Evolutionary conservation across 352 stramenopile genomes (phyloP).

Genomic region (Pythium brassicae): DNA sequence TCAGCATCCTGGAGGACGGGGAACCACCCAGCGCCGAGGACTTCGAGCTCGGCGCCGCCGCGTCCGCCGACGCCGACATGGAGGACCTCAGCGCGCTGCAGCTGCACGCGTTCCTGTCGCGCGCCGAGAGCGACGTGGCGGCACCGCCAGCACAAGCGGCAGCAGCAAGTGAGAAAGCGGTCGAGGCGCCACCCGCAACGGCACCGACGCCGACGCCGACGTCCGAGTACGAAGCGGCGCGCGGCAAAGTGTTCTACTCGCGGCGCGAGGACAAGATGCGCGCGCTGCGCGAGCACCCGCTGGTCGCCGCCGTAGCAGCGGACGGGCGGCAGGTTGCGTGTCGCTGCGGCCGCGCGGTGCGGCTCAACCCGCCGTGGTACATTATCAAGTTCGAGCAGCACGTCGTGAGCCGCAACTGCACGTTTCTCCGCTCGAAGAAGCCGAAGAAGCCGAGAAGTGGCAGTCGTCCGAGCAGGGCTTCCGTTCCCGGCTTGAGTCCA

Average conservation of each 20-base stretch:
- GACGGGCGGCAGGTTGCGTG: slow-evolving; percentile 61
- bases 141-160: neutral
- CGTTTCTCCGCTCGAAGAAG: slow-evolving; percentile 46
- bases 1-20: slow-evolving; percentile 43
- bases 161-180: neutral
- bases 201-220: neutral
- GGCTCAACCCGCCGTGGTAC: slow-evolving; percentile 80
- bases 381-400: slow-evolving; percentile 86
- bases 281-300: slow-evolving; percentile 49
- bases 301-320: slow-evolving; percentile 32
- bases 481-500: neutral
- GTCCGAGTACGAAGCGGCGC: slow-evolving; percentile 28
- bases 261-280: slow-evolving; percentile 62
- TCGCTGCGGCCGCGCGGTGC: slow-evolving; percentile 66
- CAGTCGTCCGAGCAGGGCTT: neutral
- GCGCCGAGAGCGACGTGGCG: slow-evolving; percentile 19
- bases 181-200: neutral
- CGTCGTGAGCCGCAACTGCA: slow-evolving; percentile 76
- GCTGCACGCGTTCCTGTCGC: slow-evolving; percentile 45
- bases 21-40: slow-evolving; percentile 52
- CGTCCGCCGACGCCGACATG: slow-evolving; percentile 21
- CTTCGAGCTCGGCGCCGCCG: slow-evolving; percentile 34
- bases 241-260: slow-evolving; percentile 35
- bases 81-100: slow-evolving; percentile 46
- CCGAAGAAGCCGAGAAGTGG: neutral